Conservation (phyloP, 176 grass and related monocot species). For the Ensete ventricosum region DNA sequence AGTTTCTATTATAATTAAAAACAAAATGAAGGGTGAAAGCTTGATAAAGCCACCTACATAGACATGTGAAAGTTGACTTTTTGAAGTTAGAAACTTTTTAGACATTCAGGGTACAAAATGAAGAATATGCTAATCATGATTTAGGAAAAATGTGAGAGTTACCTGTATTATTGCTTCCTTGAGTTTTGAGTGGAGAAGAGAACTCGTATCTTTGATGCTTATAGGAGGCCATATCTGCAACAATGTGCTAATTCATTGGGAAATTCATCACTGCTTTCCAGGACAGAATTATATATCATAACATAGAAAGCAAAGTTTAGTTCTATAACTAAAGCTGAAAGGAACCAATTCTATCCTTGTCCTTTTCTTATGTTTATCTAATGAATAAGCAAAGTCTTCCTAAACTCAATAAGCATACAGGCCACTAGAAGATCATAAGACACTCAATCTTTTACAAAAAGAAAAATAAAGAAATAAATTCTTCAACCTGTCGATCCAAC, state of each 20-base stretch:
- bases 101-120: not conserved
- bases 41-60: not conserved
- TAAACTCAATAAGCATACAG: not conserved
- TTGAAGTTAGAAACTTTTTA: not conserved
- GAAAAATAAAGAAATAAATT: too few relatives aligned
- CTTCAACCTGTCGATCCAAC: too few relatives aligned
- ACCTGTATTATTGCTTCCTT: constrained; percentile 84
- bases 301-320: not conserved
- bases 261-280: too few relatives aligned
- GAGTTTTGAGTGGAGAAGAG: constrained; percentile 61
- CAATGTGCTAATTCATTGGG: not conserved
- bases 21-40: not conserved
- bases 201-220: constrained; percentile 95
- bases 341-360: not conserved
- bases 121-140: not conserved
- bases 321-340: not conserved
- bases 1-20: not conserved
- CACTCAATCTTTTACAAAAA: too few relatives aligned
- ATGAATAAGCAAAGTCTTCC: not conserved
- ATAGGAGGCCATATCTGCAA: constrained; percentile 87
- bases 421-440: not conserved
- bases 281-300: not conserved
- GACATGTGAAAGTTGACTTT: not conserved
- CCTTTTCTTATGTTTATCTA: not conserved
- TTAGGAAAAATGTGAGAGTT: constrained; percentile 15